A percentile compares a stretch with the other conserved stretches of the same genome.
Conservation (phyloP, 1,139 yeast species). For the Sugiyamaella pinicola region DNA sequence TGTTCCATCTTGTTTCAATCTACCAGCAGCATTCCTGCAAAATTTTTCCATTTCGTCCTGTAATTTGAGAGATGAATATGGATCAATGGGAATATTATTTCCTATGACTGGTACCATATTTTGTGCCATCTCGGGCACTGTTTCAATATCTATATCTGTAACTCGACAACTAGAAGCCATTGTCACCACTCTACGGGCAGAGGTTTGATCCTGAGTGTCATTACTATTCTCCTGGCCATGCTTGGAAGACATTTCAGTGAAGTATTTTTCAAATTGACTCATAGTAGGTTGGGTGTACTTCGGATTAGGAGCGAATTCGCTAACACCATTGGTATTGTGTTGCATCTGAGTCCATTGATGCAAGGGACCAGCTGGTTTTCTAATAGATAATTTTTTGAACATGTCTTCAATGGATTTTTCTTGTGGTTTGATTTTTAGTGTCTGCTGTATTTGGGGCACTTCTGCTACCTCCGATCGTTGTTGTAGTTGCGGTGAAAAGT, state of each 20-base stretch:
- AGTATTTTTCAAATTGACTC: slow-evolving; percentile 3
- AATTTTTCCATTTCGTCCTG: slow-evolving; percentile 30
- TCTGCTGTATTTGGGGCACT: background rate
- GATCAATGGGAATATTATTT: slow-evolving; percentile 5
- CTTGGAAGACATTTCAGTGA: background rate
- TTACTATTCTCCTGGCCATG: background rate
- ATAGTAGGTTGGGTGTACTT: background rate
- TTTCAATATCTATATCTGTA: slow-evolving; percentile 2
- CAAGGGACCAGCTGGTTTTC: background rate
- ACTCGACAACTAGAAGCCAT: slow-evolving; percentile 2
- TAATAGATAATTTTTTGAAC: background rate
- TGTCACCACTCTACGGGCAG: background rate
- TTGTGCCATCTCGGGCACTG: background rate
- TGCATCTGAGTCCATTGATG: slow-evolving; percentile 1
- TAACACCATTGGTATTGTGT: background rate
- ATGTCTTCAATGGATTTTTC: slow-evolving; percentile 1
- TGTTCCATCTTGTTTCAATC: background rate
- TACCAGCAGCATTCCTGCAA: slow-evolving; percentile 18
- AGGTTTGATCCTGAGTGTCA: background rate
- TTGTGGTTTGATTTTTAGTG: background rate
- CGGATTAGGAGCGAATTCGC: background rate
- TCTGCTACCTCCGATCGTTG: no score
- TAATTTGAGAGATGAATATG: slow-evolving; percentile 29
- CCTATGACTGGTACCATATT: background rate
- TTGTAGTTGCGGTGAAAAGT: no score